Base-by-base conservation (phyloP, 2,329 filamentous ascomycete species). In the Shiraia bambusicola region DNA sequence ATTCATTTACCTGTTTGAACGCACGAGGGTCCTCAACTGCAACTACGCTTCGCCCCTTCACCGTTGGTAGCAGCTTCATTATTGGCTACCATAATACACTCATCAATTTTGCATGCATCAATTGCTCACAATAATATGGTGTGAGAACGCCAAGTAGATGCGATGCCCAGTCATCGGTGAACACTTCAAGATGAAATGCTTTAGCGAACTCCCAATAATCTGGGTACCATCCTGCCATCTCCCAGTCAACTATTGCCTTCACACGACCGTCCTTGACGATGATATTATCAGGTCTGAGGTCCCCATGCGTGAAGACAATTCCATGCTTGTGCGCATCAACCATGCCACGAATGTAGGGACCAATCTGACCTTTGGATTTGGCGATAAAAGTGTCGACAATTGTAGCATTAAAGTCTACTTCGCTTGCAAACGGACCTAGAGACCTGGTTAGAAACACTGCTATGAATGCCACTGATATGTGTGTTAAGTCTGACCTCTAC, bases 221-320 rank as follows among this genome's bases (percentile, higher is more conserved):
- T 9, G 50, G 56, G 38, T 58, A 58, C 51, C 51, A 58, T 19
- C 54, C 54, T 31, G 52, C 37, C 35, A 39, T 22, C 30, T 59
- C 54, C 54, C 54, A 59, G 41, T 57, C 54, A 27, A 58, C 32
- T 24, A 58, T 47, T 32, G 37, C 56, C 22, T 33, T 15, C 10
- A 59, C 40, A 19, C 34, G 47, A 30, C 55, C 52, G 40, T 54
- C 19, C 2, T 39, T 38, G 27, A 56, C 46, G 6, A 60, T 47
- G 24, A 59, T 47, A 39, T 60, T 59, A 28, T 40, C 25, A 34
- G 37, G 48, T 15, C 34, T 42, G 14, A 60, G 38, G 29, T 59
- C 56, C 3, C 51, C 56, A 45, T 59, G 56, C 16, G 56, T 58
- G 33, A 60, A 69, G 19, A 56, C 44, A 14, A 59, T 59, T 29